Conservation (phyloP, 805 yeast species). For the Metschnikowia corniflorae region DNA sequence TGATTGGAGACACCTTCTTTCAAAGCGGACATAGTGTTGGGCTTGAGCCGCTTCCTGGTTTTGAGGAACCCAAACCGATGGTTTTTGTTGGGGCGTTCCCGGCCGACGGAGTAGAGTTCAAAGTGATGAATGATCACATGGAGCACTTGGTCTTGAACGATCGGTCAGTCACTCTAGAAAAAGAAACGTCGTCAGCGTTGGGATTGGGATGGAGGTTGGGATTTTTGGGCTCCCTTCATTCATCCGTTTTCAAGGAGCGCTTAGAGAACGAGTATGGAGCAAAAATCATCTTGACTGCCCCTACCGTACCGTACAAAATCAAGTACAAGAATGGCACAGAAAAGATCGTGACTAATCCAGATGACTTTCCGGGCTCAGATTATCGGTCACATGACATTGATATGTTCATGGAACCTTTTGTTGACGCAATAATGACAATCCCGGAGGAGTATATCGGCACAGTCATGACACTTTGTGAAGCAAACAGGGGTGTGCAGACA, state of each 20-base stretch:
- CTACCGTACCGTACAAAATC: conserved; percentile 90
- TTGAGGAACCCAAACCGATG: conserved; percentile 97
- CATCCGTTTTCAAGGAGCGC: conserved; percentile 89
- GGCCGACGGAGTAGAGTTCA: conserved; percentile 89
- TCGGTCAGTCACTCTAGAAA: conserved; percentile 81
- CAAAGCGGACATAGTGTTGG: conserved; percentile 50
- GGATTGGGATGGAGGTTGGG: conserved; percentile 99
- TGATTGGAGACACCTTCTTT: conserved; percentile 87
- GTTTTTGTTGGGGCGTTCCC: conserved; percentile 98
- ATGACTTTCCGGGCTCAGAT: conserved; percentile 75
- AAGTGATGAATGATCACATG: conserved; percentile 83
- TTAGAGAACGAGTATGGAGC: conserved; percentile 93
- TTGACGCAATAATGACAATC: conserved; percentile 83
- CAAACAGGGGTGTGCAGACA: conserved; percentile 76
- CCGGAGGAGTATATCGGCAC: conserved; percentile 87
- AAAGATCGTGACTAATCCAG: conserved; percentile 78
- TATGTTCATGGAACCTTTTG: conserved; percentile 75
- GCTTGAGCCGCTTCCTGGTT: conserved; percentile 84
- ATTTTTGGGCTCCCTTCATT: conserved; percentile 90
- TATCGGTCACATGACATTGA: conserved; percentile 46
- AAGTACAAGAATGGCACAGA: conserved; percentile 63
- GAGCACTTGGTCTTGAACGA: conserved; percentile 87
- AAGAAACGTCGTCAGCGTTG: conserved; percentile 88
- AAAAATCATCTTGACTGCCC: conserved; percentile 85
- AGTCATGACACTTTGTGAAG: conserved; percentile 83